Evolutionary conservation across 495 filamentous ascomycete genomes (phyloP).

Genomic region (Thermothielavioides terrestris): DNA sequence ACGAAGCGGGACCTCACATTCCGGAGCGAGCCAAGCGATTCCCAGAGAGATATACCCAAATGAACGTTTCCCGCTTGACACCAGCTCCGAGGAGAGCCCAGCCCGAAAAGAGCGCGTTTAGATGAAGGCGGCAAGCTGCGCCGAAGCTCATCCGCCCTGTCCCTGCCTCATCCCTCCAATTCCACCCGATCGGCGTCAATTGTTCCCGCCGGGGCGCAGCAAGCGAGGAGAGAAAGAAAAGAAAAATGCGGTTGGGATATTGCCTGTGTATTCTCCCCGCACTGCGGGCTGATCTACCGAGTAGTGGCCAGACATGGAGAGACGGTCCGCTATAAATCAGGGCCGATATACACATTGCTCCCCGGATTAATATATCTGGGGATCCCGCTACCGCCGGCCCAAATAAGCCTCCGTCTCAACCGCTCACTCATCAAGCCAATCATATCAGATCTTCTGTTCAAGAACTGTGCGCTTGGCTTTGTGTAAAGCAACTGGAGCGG

Average conservation of each 20-base stretch:
- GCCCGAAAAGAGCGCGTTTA: neutral
- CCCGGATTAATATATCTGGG: conserved; percentile 8
- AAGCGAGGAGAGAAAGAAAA: neutral
- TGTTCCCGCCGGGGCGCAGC: neutral
- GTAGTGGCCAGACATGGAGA: neutral
- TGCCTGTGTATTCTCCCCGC: neutral
- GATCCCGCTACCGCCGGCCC: neutral
- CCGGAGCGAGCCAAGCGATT: neutral
- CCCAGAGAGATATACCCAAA: too few relatives aligned
- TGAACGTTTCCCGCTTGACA: neutral
- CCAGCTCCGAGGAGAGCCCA: neutral
- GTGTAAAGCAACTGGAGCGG: too few relatives aligned
- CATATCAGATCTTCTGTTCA: neutral
- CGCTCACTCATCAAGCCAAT: neutral
- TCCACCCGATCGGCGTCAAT: neutral
- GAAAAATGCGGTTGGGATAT: neutral
- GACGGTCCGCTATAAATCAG: neutral
- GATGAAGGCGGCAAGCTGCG: neutral
- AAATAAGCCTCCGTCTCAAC: neutral
- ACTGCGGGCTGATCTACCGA: conserved; percentile 1
- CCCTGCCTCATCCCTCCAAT: neutral
- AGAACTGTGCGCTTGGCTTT: neutral
- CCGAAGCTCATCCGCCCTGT: too few relatives aligned
- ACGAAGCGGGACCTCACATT: neutral
- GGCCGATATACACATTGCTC: neutral